Conservation (phyloP, 176 grass and related monocot genomes). For the Phragmites australis region DNA sequence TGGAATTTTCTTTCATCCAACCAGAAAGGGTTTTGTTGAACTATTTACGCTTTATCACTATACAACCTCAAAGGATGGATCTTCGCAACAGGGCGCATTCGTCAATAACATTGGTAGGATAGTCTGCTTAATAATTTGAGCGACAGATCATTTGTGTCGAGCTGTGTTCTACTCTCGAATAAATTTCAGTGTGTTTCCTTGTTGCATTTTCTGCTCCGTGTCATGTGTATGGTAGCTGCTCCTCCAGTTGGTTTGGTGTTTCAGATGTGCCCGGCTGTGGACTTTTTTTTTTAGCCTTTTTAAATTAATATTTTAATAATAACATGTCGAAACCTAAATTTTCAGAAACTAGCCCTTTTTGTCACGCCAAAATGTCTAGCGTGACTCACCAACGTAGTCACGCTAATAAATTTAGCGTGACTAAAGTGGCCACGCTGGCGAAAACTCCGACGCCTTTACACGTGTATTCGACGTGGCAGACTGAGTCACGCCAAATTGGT, state of each 20-base stretch:
- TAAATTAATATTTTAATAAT: too few relatives aligned
- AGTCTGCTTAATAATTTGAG: slow-evolving; percentile 31
- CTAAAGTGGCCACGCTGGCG: too few relatives aligned
- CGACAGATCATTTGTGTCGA: slow-evolving; percentile 6
- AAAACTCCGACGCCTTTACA: too few relatives aligned
- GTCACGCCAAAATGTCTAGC: too few relatives aligned
- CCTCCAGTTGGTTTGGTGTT: background rate
- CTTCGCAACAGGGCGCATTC: background rate
- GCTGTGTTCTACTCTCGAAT: slow-evolving; percentile 27
- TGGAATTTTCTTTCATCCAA: background rate
- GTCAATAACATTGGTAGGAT: slow-evolving; percentile 2
- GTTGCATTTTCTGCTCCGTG: background rate
- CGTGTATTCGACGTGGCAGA: too few relatives aligned
- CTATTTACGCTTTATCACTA: background rate
- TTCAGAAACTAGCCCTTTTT: too few relatives aligned
- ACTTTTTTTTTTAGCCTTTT: too few relatives aligned
- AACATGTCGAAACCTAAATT: too few relatives aligned
- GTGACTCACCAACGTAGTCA: too few relatives aligned
- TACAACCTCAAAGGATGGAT: background rate
- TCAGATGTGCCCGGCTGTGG: background rate
- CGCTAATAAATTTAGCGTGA: too few relatives aligned
- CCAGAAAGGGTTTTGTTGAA: background rate
- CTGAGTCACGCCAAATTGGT: too few relatives aligned
- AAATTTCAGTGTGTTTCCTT: background rate
- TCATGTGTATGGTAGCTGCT: background rate